Conservation (phyloP, 371 early-diverging fungal genomes). For the Mortierella sp. region DNA sequence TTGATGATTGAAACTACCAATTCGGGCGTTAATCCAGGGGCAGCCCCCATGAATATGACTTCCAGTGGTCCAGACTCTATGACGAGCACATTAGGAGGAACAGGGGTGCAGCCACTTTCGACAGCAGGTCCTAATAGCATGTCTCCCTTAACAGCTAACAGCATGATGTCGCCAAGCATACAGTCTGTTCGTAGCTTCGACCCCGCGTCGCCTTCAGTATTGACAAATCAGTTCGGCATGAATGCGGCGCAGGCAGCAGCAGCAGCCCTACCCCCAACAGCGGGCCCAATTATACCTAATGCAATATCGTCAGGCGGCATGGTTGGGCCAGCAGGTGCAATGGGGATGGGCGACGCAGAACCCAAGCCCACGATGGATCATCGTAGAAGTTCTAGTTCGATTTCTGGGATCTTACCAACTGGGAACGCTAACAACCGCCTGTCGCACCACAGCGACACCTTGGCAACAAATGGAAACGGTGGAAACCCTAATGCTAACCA, state of each 20-base stretch:
- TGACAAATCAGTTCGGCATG: constrained; percentile 27
- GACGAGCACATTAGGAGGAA: neutral
- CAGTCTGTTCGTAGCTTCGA: constrained; percentile 10
- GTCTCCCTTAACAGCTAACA: neutral
- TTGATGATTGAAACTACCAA: constrained; percentile 24
- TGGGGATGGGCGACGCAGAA: constrained; percentile 7
- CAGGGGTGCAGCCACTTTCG: neutral
- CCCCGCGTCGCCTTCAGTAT: constrained; percentile 6
- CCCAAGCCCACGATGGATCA: constrained; percentile 36
- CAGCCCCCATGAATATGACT: neutral
- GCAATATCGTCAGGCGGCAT: constrained; percentile 14
- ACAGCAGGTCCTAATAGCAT: constrained; percentile 2
- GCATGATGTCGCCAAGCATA: neutral
- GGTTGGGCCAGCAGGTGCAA: neutral
- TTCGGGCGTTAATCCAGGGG: neutral
- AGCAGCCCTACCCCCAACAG: neutral
- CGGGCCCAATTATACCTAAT: neutral
- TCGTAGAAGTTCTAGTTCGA: constrained; percentile 41
- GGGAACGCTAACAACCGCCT: constrained; percentile 19
- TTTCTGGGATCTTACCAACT: constrained; percentile 12
- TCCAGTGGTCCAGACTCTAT: neutral
- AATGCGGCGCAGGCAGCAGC: constrained; percentile 7
- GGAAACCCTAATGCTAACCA: constrained; percentile 2
- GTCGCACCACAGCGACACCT: constrained; percentile 34
- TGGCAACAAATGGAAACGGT: constrained; percentile 8